phyloP scores from a whole-genome alignment of 2,329 filamentous ascomycete species.

The Emmonsia crescens region DNA sequence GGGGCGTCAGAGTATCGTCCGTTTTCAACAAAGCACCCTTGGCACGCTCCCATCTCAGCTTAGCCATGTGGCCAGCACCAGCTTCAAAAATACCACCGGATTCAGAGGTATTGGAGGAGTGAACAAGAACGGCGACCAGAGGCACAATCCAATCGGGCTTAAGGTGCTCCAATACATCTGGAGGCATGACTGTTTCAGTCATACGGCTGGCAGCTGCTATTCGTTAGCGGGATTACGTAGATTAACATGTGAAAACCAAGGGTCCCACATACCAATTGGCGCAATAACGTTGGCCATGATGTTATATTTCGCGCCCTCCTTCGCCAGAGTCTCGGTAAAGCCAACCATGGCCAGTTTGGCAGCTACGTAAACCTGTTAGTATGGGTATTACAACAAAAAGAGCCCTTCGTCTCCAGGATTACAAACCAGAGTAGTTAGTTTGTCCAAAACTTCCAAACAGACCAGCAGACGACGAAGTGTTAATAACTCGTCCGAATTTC shows the following conservation, averaged over 20 bases:
- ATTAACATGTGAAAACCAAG: neutral
- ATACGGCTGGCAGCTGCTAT: slow-evolving; percentile 72
- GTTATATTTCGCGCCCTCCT: slow-evolving; percentile 97
- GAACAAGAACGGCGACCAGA: slow-evolving; percentile 75
- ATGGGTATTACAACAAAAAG: slow-evolving; percentile 4
- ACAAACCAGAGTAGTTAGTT: slow-evolving; percentile 74
- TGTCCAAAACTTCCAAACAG: slow-evolving; percentile 94
- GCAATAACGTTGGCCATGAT: slow-evolving; percentile 92
- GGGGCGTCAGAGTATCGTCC: slow-evolving; percentile 77
- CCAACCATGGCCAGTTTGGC: slow-evolving; percentile 93
- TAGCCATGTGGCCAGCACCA: slow-evolving; percentile 83
- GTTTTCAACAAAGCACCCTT: slow-evolving; percentile 81
- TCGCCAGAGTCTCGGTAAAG: slow-evolving; percentile 94
- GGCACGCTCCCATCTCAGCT: slow-evolving; percentile 90
- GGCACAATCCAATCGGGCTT: slow-evolving; percentile 95
- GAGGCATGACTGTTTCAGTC: slow-evolving; percentile 91
- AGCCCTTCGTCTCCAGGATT: neutral
- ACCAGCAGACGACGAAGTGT: slow-evolving; percentile 91
- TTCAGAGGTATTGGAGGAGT: slow-evolving; percentile 73
- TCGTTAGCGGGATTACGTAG: slow-evolving; percentile 3
- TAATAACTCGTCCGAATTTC: slow-evolving; percentile 94
- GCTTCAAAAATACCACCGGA: slow-evolving; percentile 87
- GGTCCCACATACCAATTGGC: slow-evolving; percentile 49
- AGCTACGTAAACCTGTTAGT: slow-evolving; percentile 39
- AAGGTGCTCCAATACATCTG: slow-evolving; percentile 74